Evolutionary conservation across 2,329 filamentous ascomycete genomes (phyloP).

Genomic region (Fonsecaea pedrosoi): DNA sequence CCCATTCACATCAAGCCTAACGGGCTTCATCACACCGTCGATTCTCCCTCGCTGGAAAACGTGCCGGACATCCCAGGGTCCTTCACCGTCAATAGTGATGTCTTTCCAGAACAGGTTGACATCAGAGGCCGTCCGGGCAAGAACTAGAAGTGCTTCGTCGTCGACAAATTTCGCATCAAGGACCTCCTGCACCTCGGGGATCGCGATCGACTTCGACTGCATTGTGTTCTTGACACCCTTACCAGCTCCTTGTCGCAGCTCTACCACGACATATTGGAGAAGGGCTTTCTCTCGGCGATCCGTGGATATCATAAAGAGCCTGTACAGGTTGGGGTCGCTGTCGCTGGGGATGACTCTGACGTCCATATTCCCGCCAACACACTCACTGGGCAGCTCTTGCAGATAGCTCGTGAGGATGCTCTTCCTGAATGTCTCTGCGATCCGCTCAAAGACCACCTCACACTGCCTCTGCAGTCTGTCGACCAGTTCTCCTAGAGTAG

Average conservation of each 20-base stretch:
- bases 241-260: conserved; percentile 21
- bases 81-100: conserved; percentile 20
- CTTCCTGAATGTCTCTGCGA: conserved; percentile 72
- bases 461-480: conserved; percentile 65
- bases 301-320: conserved; percentile 20
- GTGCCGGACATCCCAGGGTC: conserved; percentile 51
- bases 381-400: conserved; percentile 23
- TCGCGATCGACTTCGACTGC: not conserved
- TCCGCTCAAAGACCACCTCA: conserved; percentile 67
- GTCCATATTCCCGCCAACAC: conserved; percentile 22
- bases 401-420: conserved; percentile 65
- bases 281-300: conserved; percentile 6
- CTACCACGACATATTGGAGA: conserved; percentile 18
- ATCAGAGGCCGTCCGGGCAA: conserved; percentile 53
- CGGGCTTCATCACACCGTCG: conserved; percentile 53
- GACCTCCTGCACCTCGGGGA: conserved; percentile 50
- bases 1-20: conserved; percentile 62
- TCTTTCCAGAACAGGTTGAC: conserved; percentile 22
- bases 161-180: conserved; percentile 73
- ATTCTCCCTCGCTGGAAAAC: conserved; percentile 52
- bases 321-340: conserved; percentile 23
- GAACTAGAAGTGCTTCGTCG: conserved; percentile 65
- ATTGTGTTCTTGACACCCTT: conserved; percentile 22
- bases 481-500: conserved; percentile 69
- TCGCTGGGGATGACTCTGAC: conserved; percentile 29